Percentiles rank a stretch among this genome's conserved stretches.
phyloP scores from a whole-genome alignment of 441 rosid species.

The Melastoma candidum region DNA sequence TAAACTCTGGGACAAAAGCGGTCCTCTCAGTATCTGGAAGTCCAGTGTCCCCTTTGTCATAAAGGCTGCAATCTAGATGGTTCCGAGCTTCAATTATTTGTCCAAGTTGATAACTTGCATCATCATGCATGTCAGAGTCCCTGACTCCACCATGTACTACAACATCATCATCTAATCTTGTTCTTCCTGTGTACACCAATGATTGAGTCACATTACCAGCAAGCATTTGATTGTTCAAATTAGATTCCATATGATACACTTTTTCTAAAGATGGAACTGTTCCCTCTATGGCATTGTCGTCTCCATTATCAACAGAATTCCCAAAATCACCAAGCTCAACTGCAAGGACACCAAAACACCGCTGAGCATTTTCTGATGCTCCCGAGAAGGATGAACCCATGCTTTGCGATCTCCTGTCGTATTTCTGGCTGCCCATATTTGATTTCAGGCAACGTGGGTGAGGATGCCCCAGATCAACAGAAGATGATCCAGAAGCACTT shows the following conservation, averaged over 20 bases:
- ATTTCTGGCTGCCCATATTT: slow-evolving; percentile 59
- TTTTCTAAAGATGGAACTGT: no score
- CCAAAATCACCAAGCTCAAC: slow-evolving; percentile 31
- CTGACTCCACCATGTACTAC: no score
- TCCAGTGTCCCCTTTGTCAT: slow-evolving; percentile 27
- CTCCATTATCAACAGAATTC: slow-evolving; percentile 22
- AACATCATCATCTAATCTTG: slow-evolving; percentile 11
- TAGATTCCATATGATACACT: no score
- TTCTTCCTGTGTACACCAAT: no score
- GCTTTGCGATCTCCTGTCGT: slow-evolving; percentile 57
- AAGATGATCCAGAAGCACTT: slow-evolving; percentile 79
- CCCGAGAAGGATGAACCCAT: slow-evolving; percentile 47
- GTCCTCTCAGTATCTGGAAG: slow-evolving; percentile 24
- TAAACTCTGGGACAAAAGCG: no score
- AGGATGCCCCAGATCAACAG: slow-evolving; percentile 61
- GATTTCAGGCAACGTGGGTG: slow-evolving; percentile 65
- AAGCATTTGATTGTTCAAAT: no score
- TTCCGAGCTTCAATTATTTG: slow-evolving; percentile 35
- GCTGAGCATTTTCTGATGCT: slow-evolving; percentile 38
- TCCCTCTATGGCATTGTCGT: slow-evolving; percentile 5
- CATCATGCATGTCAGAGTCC: no score
- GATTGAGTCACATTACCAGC: no score
- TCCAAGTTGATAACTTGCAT: slow-evolving; percentile 18
- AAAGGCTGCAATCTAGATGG: slow-evolving; percentile 23
- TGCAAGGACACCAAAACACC: slow-evolving; percentile 35